Evolutionary conservation across 257 asterid genomes (phyloP), one percentile per base, ranked within the genome.

Genomic region (Scutellaria baicalensis): DNA sequence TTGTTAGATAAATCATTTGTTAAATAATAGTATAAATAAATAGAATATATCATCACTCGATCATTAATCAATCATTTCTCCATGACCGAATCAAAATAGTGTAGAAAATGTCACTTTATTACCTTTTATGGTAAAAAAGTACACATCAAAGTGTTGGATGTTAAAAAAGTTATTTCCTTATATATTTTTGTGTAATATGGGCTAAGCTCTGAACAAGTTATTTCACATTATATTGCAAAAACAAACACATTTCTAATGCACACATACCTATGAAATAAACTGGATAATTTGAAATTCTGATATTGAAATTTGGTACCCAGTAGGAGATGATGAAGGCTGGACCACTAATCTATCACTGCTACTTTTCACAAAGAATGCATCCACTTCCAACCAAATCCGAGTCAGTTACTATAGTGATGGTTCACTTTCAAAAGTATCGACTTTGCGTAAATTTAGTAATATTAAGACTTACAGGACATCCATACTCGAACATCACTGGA

Each of bases 401-500:
- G 33, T 14, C 35, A 48, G 31, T 35, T 13, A 39, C 62, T 52
- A 35, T 62, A 20, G 54, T 38, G 57, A 23, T 33, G 10, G 17
- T 44, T 42, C 43, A 64, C n/a, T n/a, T 27, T 14, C 0, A 40
- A 12, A 44, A 10, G 39, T 64, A 35, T 35, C 31, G 16, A 14
- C 23, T 12, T 14, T 23, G 14, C 23, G 14, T 42, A 39, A 40
- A 14, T 52, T 6, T 1, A 51, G 47, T 52, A 38, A 58, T 50
- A 8, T 27, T 36, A 50, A 38, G n/a, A 18, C 21, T 10, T 23
- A 56, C 48, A 16, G 11, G 13, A 42, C 56, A 44, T 7, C 56
- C 65, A 33, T 33, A 52, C 36, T 52, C 47, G 68, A 12, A 12
- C 27, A 66, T 81, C 76, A 78, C 64, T 68, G 77, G 42, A 49